Evolutionary conservation across 257 asterid species (phyloP).

Genomic region (Plantago major): DNA sequence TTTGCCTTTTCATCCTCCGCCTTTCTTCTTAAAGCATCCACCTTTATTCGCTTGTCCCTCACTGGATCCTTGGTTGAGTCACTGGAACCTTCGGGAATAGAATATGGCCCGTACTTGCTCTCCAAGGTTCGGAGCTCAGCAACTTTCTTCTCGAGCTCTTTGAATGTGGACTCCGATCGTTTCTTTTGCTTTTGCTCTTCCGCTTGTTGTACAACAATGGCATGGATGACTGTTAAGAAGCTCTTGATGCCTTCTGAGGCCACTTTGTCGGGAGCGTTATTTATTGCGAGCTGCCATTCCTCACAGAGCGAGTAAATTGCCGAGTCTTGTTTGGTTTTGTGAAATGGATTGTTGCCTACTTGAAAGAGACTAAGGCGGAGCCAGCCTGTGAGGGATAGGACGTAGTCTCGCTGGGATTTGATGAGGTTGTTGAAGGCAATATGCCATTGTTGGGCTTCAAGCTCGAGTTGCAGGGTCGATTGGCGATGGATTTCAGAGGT

Average conservation of each 20-base stretch:
- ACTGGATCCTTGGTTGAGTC: slow-evolving; percentile 52
- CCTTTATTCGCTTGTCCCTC: slow-evolving; percentile 62
- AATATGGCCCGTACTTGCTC: slow-evolving; percentile 57
- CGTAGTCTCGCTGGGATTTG: slow-evolving; percentile 76
- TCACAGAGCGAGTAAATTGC: slow-evolving; percentile 83
- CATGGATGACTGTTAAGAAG: slow-evolving; percentile 64
- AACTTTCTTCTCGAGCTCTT: slow-evolving; percentile 76
- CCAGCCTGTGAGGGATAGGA: slow-evolving; percentile 87
- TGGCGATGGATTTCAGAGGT: slow-evolving; percentile 91
- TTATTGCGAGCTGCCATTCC: slow-evolving; percentile 86
- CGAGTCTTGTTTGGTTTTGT: slow-evolving; percentile 55
- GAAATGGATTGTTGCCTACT: slow-evolving; percentile 52
- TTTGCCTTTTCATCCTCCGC: slow-evolving; percentile 89
- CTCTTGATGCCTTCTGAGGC: slow-evolving; percentile 94
- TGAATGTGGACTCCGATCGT: slow-evolving; percentile 59
- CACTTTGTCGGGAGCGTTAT: slow-evolving; percentile 83
- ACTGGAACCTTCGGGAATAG: slow-evolving; percentile 33
- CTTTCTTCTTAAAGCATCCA: slow-evolving; percentile 47
- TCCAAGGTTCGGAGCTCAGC: slow-evolving; percentile 68
- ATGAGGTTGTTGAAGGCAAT: slow-evolving; percentile 77
- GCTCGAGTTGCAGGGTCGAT: slow-evolving; percentile 93
- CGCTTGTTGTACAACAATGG: slow-evolving; percentile 74
- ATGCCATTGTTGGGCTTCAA: slow-evolving; percentile 96
- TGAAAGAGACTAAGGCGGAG: slow-evolving; percentile 91
- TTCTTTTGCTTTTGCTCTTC: slow-evolving; percentile 86